Evolutionary conservation across 2,329 filamentous ascomycete genomes (phyloP), one percentile per base, ranked within the genome.

Genomic region (Botrytis sinoallii): DNA sequence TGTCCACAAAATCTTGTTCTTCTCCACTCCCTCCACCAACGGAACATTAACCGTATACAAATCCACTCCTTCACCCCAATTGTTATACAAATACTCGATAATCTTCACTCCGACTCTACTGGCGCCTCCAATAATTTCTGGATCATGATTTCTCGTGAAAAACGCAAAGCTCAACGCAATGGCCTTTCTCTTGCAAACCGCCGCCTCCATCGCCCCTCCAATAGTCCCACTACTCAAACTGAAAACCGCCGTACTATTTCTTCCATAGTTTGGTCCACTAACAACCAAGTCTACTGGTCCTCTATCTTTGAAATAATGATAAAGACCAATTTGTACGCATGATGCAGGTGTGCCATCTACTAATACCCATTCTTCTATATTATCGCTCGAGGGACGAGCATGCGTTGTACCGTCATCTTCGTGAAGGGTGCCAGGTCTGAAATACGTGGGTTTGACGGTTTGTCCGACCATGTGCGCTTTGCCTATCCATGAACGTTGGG

Each of bases 381-480:
- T 83, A 32, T 85, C 85, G 10, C 82, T 79, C 66, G 86, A 82
- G 57, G 90, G 86, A 40, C 90, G 85, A 67, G 86, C 83, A 81
- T 93, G 91, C 63, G 87, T 90, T 25, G 89, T 91, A 72, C 92
- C 92, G 75, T 93, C 90, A 70, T 90, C 88, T 76, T 88, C 82
- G 77, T 88, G 85, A 1, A 91, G 84, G 3, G 87, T 88, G 20
- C 86, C 87, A 0, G 90, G 90, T 20, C 92, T 92, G 85, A 94
- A 97, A 85, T 97, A 97, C 42, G 89, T 87, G 14, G 94, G 94
- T 81, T 91, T 93, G 75, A 97, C 89, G 16, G 93, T 92, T 82
- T 95, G 92, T 73, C 95, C 95, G 79, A 98, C 94, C 80, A 98
- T 93, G 83, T 98, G 96, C 4, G 96, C 96, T 86, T 99, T 99